Percentiles rank a stretch among this genome's conserved stretches.
Evolutionary conservation across 495 filamentous ascomycete genomes (phyloP).

Genomic region (Astrocystis sublimbata): DNA sequence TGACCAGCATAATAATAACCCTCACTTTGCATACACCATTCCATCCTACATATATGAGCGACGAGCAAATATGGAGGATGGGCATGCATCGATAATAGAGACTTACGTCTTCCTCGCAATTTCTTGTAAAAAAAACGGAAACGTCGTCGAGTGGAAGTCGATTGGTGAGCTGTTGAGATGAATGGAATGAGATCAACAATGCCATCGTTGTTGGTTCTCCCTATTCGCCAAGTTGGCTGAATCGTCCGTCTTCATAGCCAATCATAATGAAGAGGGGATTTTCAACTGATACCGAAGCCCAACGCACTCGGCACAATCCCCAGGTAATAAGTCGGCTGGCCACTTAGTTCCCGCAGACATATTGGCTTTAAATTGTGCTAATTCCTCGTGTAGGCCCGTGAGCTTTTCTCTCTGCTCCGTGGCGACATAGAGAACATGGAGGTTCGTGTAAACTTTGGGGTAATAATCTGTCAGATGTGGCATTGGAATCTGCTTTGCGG

Average conservation of each 20-base stretch:
- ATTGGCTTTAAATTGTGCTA: neutral
- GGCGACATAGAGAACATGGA: constrained; percentile 15
- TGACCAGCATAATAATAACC: no score
- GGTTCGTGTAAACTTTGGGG: constrained; percentile 14
- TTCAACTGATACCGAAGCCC: neutral
- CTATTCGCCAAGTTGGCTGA: neutral
- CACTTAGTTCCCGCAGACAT: neutral
- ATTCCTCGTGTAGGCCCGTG: neutral
- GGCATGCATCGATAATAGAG: no score
- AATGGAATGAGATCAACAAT: no score
- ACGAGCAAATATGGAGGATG: no score
- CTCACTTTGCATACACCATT: no score
- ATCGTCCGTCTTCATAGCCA: neutral
- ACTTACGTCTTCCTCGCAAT: no score
- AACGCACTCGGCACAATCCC: neutral
- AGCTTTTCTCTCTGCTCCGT: constrained; percentile 13
- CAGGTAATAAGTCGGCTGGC: constrained; percentile 3
- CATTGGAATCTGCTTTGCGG: neutral
- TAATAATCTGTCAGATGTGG: constrained; percentile 7
- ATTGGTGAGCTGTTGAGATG: no score
- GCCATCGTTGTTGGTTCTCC: no score
- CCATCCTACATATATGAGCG: no score
- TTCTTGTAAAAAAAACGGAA: no score
- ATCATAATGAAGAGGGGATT: neutral
- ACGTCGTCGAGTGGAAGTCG: no score